Percentiles rank a stretch among this genome's conserved stretches.
phyloP scores from a whole-genome alignment of 805 yeast species.

The Yarrowia sp. region DNA sequence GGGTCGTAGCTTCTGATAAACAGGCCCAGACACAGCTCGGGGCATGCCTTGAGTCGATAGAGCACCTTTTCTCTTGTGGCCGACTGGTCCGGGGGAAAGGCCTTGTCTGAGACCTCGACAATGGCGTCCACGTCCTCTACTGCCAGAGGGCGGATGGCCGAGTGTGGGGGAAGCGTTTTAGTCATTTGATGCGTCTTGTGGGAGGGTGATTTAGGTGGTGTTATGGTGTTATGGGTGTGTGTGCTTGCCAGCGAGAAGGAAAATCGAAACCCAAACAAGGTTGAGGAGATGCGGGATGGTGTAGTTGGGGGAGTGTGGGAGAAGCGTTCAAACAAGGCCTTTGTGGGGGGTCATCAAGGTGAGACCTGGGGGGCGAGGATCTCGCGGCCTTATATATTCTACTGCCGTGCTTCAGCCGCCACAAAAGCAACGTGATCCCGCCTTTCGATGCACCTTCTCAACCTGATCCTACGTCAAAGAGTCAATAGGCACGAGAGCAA shows the following conservation, averaged over 20 bases:
- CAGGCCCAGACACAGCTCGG: constrained; percentile 86
- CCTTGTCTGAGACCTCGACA: constrained; percentile 56
- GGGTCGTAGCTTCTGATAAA: constrained; percentile 66
- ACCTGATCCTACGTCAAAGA: not conserved
- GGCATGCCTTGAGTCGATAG: constrained; percentile 77
- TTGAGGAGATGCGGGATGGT: constrained; percentile 17
- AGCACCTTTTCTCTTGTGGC: constrained; percentile 59
- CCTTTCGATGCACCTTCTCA: not conserved
- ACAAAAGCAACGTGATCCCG: not conserved
- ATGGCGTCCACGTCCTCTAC: constrained; percentile 68
- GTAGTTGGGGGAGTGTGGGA: not conserved
- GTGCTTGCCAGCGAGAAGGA: constrained; percentile 18
- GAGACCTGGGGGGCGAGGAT: no score
- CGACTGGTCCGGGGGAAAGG: constrained; percentile 71
- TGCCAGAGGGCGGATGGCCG: constrained; percentile 74
- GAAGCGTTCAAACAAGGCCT: no score
- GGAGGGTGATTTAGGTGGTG: not conserved
- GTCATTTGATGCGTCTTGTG: constrained; percentile 30
- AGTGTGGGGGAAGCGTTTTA: constrained; percentile 49
- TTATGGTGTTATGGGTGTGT: not conserved
- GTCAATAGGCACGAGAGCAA: constrained; percentile 6
- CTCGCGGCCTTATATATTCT: not conserved
- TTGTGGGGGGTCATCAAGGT: no score
- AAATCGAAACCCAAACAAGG: constrained; percentile 26
- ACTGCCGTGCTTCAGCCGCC: not conserved